phyloP scores from a whole-genome alignment of 2,329 filamentous ascomycete species.

The Penicillium hesseltinei region DNA sequence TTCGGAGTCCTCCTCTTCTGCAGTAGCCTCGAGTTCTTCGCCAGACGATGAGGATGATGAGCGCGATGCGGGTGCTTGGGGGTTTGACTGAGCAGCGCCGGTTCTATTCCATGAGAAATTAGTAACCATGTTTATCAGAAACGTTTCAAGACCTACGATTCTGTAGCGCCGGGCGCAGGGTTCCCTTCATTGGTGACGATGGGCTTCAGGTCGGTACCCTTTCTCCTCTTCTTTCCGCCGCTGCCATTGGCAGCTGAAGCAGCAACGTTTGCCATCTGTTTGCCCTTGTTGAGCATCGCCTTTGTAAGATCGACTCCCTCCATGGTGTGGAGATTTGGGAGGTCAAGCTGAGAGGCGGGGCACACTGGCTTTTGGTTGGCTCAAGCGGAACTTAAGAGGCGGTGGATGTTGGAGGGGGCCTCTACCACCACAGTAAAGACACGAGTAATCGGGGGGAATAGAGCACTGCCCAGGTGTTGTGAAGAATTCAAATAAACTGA shows the following conservation, averaged over 20 bases:
- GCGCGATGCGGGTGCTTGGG: constrained; percentile 57
- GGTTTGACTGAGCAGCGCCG: constrained; percentile 14
- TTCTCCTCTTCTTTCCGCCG: constrained; percentile 64
- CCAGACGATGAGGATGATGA: constrained; percentile 75
- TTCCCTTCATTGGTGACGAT: constrained; percentile 63
- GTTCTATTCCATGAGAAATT: constrained; percentile 28
- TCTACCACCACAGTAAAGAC: not conserved
- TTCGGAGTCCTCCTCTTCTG: constrained; percentile 97
- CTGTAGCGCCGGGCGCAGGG: constrained; percentile 34
- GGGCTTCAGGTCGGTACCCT: constrained; percentile 62
- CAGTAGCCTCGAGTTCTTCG: constrained; percentile 87
- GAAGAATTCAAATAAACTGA: not conserved
- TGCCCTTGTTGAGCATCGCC: constrained; percentile 64
- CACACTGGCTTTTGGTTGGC: constrained; percentile 18
- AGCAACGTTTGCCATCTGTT: constrained; percentile 57
- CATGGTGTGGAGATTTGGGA: constrained; percentile 47
- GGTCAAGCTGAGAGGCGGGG: constrained; percentile 25
- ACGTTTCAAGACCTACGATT: constrained; percentile 37
- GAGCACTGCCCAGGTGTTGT: not conserved
- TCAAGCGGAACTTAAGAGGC: constrained; percentile 10
- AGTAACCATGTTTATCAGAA: constrained; percentile 9
- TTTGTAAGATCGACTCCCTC: constrained; percentile 65
- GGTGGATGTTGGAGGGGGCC: constrained; percentile 17
- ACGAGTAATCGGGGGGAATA: not conserved
- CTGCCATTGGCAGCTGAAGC: constrained; percentile 52